Evolutionary conservation across 106 monocot genomes (phyloP).

Genomic region (Chionographis japonica): DNA sequence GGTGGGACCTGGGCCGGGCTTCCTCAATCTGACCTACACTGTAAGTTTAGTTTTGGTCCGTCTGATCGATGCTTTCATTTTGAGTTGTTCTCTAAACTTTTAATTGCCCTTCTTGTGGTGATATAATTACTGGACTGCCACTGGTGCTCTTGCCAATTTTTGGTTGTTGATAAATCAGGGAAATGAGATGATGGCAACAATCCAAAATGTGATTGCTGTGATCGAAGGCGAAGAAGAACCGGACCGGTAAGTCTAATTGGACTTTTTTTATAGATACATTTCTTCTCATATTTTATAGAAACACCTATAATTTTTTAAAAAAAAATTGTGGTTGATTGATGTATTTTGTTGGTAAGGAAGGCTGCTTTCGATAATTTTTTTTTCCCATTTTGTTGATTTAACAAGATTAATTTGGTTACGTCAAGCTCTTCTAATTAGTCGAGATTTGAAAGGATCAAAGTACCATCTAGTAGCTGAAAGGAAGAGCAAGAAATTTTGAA

Average conservation of each 20-base stretch:
- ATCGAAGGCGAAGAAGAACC: slow-evolving; percentile 73
- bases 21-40: slow-evolving; percentile 40
- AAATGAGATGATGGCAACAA: slow-evolving; percentile 46
- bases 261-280: no score
- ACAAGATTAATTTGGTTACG: no score
- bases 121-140: not conserved
- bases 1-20: slow-evolving; percentile 51
- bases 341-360: not conserved
- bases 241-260: slow-evolving; percentile 33
- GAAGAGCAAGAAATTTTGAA: no score
- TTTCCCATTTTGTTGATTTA: no score
- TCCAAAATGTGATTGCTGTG: slow-evolving; percentile 62
- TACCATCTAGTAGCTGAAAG: no score
- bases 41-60: slow-evolving; percentile 9
- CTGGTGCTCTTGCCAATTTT: not conserved
- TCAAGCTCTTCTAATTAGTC: no score
- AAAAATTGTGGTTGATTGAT: not conserved
- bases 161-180: slow-evolving; percentile 21
- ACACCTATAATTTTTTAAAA: not conserved
- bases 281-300: not conserved
- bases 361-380: no score
- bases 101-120: not conserved
- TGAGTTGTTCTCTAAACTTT: no score
- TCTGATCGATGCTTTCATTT: not conserved
- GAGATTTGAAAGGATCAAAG: no score